Conservation (phyloP, 2,329 filamentous ascomycete species). For the Neonectria punicea region DNA sequence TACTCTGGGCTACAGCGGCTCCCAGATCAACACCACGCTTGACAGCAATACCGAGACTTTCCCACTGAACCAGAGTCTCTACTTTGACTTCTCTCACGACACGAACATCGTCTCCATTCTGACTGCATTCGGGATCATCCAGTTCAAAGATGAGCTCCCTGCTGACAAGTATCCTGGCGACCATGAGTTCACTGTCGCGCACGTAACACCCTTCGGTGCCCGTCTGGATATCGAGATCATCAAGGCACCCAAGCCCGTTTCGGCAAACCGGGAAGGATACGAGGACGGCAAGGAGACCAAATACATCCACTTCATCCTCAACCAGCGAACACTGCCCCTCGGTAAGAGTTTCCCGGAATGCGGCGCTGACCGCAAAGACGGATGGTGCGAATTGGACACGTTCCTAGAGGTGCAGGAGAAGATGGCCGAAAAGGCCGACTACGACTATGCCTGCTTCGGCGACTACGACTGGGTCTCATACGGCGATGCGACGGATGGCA, state of each 20-base stretch:
- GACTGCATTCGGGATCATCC: slow-evolving; percentile 76
- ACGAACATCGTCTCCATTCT: slow-evolving; percentile 77
- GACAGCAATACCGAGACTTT: slow-evolving; percentile 76
- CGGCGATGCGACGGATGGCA: slow-evolving; percentile 51
- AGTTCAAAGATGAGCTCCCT: slow-evolving; percentile 72
- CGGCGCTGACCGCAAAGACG: slow-evolving; percentile 70
- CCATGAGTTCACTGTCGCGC: slow-evolving; percentile 72
- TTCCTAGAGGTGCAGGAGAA: slow-evolving; percentile 72
- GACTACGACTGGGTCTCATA: slow-evolving; percentile 54
- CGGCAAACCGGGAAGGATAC: slow-evolving; percentile 65
- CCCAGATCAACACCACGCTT: slow-evolving; percentile 75
- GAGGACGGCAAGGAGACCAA: slow-evolving; percentile 64
- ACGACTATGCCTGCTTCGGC: slow-evolving; percentile 74
- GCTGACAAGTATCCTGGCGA: slow-evolving; percentile 63
- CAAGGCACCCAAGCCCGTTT: slow-evolving; percentile 71
- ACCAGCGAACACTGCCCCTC: slow-evolving; percentile 78
- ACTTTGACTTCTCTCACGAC: slow-evolving; percentile 84
- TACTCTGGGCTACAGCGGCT: slow-evolving; percentile 66
- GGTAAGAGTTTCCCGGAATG: slow-evolving; percentile 74
- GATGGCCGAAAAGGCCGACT: slow-evolving; percentile 68
- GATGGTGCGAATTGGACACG: slow-evolving; percentile 79
- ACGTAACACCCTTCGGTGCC: slow-evolving; percentile 77
- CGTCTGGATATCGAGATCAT: slow-evolving; percentile 81
- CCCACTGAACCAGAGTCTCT: slow-evolving; percentile 77
- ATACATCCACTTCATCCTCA: slow-evolving; percentile 80